These are phyloP conservation scores for Fraxinus angustifolia DNA, from an alignment of 305 asterid genomes.

Conservation along the genomic window DNA sequence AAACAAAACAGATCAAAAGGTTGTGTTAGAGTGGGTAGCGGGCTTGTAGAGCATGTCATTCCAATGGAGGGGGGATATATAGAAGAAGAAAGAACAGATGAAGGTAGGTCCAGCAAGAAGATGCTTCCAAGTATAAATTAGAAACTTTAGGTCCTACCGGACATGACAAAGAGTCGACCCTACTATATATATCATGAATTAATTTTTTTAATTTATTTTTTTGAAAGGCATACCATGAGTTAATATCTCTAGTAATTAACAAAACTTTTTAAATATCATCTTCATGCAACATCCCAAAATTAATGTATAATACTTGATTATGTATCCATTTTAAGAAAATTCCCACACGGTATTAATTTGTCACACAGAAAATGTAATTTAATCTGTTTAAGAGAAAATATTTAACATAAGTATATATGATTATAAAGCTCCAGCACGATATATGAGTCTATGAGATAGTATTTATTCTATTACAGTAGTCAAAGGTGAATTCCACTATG, in stretches of 20 bases:
- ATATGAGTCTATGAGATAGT: not conserved
- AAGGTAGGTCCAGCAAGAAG: not conserved
- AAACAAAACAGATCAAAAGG: constrained; percentile 2
- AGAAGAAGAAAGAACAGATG: not conserved
- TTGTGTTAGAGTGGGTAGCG: not conserved
- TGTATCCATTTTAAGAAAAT: not conserved
- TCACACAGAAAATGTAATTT: not conserved
- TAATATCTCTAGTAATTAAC: not conserved
- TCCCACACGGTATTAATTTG: not conserved
- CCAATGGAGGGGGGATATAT: not conserved
- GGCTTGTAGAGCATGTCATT: not conserved
- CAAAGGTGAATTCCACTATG: not conserved
- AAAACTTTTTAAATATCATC: not conserved
- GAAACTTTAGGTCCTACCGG: not conserved
- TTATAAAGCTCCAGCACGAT: not conserved
- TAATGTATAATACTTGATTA: not conserved
- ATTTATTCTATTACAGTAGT: not conserved
- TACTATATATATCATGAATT: not conserved
- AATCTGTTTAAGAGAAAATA: not conserved
- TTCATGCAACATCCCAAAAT: not conserved
- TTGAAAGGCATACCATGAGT: not conserved
- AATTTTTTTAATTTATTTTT: not conserved
- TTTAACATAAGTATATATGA: not conserved
- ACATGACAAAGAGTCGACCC: not conserved
- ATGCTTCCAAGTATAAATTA: not conserved